Conservation (phyloP, 2,329 filamentous ascomycete genomes). For the Paracoccidioides lutzii region DNA sequence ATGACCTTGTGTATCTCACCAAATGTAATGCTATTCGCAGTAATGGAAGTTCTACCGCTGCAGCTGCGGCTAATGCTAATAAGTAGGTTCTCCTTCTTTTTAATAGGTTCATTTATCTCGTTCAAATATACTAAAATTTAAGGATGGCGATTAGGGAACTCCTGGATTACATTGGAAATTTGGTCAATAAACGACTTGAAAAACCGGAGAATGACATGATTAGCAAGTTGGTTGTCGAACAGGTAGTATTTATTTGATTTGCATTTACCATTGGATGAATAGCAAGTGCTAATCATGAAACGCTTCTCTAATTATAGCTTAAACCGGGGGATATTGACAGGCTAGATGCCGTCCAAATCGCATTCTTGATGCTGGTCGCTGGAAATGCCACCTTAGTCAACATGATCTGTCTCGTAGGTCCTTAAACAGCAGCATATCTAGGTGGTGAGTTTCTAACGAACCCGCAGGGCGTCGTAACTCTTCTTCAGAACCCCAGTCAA, state of each 20-base stretch:
- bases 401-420: slow-evolving; percentile 35
- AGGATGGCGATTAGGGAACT: slow-evolving; percentile 23
- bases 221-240: slow-evolving; percentile 25
- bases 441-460: slow-evolving; percentile 4
- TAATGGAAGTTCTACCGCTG: slow-evolving; percentile 36
- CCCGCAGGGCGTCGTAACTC: slow-evolving; percentile 31
- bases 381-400: slow-evolving; percentile 43
- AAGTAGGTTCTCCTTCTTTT: slow-evolving; percentile 18
- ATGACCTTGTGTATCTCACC: slow-evolving; percentile 36
- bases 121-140: not conserved
- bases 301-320: slow-evolving; percentile 8
- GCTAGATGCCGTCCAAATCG: slow-evolving; percentile 31
- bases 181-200: slow-evolving; percentile 31
- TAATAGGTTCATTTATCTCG: not conserved
- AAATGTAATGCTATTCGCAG: slow-evolving; percentile 36
- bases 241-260: slow-evolving; percentile 6
- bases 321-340: slow-evolving; percentile 20
- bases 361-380: slow-evolving; percentile 39
- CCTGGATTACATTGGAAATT: slow-evolving; percentile 32
- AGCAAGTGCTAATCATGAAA: not conserved
- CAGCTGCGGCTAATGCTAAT: slow-evolving; percentile 35
- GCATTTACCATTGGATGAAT: not conserved
- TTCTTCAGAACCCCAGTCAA: slow-evolving; percentile 34
- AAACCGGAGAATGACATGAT: slow-evolving; percentile 36
- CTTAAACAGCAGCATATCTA: not conserved